phyloP scores from a whole-genome alignment of 768 basidiomycete genomes.

The Auricularia auricula-judae region DNA sequence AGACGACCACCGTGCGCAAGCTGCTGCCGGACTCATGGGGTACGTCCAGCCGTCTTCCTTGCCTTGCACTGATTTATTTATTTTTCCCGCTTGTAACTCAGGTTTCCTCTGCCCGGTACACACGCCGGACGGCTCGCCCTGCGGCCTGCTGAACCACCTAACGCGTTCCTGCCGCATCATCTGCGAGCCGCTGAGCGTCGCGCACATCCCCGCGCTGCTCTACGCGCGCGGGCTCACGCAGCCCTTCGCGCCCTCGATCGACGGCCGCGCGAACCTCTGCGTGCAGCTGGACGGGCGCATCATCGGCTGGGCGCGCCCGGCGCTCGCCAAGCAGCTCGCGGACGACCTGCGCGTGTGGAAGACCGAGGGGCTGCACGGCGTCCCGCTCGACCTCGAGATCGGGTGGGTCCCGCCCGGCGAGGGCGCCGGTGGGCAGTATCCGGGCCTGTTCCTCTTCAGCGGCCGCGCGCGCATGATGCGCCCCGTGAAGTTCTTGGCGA shows the following conservation, averaged over 20 bases:
- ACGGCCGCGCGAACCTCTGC: constrained; percentile 67
- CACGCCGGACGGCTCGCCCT: constrained; percentile 96
- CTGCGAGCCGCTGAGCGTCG: constrained; percentile 60
- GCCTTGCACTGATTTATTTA: too few relatives aligned
- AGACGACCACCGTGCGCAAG: constrained; percentile 96
- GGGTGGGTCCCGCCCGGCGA: constrained; percentile 73
- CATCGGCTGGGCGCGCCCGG: constrained; percentile 83
- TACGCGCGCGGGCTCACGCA: constrained; percentile 91
- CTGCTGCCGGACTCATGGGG: constrained; percentile 97
- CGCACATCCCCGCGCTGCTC: constrained; percentile 74
- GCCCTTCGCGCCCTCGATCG: constrained; percentile 65
- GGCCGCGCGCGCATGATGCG: constrained; percentile 91
- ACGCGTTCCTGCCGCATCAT: constrained; percentile 88
- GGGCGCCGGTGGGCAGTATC: constrained; percentile 83
- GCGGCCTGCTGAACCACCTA: constrained; percentile 94
- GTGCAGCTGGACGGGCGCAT: constrained; percentile 93
- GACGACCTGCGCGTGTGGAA: constrained; percentile 85
- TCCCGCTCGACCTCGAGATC: constrained; percentile 92
- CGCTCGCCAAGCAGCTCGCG: constrained; percentile 70
- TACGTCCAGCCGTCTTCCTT: constrained; percentile 21
- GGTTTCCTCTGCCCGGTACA: constrained; percentile 98
- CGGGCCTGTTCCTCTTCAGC: constrained; percentile 88
- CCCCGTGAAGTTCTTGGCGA: constrained; percentile 83
- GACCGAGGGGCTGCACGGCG: constrained; percentile 68
- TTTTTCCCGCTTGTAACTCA: constrained; percentile 24